These are phyloP conservation scores for Mycena haematopus DNA, from an alignment of 768 basidiomycete species.

Conservation along the genomic window DNA sequence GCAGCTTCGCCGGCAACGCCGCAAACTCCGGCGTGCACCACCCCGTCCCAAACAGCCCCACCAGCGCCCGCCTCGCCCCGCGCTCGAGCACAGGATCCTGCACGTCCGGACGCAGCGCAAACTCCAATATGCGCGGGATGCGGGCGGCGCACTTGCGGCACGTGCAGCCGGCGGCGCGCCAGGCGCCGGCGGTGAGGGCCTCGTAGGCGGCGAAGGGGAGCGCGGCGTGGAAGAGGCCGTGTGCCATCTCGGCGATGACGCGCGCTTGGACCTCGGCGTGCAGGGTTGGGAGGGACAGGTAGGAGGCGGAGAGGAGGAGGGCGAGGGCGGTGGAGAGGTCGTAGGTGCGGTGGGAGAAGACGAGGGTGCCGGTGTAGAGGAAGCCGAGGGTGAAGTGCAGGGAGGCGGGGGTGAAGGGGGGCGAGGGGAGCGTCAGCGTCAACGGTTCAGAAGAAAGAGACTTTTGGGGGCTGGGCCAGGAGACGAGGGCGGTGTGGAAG, in stretches of 20 bases:
- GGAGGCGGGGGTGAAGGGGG: slow-evolving; percentile 94
- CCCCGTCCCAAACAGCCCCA: slow-evolving; percentile 85
- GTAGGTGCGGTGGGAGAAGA: slow-evolving; percentile 91
- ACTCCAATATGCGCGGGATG: slow-evolving; percentile 83
- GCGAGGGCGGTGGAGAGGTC: slow-evolving; percentile 92
- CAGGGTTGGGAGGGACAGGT: slow-evolving; percentile 77
- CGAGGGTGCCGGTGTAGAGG: slow-evolving; percentile 93
- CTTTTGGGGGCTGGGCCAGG: slow-evolving; percentile 56
- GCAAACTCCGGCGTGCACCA: slow-evolving; percentile 90
- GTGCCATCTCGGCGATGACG: slow-evolving; percentile 87
- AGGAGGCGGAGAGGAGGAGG: slow-evolving; percentile 83
- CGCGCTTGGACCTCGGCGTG: slow-evolving; percentile 82
- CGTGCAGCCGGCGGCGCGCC: slow-evolving; percentile 85
- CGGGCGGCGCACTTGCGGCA: slow-evolving; percentile 86
- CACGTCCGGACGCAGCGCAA: slow-evolving; percentile 79
- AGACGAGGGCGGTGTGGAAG: slow-evolving; percentile 81
- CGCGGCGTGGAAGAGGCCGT: slow-evolving; percentile 86
- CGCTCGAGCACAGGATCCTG: slow-evolving; percentile 72
- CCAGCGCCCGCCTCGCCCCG: slow-evolving; percentile 75
- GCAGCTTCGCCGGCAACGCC: slow-evolving; percentile 63
- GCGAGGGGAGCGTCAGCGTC: slow-evolving; percentile 79
- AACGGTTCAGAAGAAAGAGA: slow-evolving; percentile 50
- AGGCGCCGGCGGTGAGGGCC: slow-evolving; percentile 70
- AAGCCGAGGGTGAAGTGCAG: slow-evolving; percentile 94
- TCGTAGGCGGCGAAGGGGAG: slow-evolving; percentile 84